These are phyloP conservation scores for Trichoderma sp. DNA, from an alignment of 2,329 filamentous ascomycete genomes.

Conservation along the genomic window DNA sequence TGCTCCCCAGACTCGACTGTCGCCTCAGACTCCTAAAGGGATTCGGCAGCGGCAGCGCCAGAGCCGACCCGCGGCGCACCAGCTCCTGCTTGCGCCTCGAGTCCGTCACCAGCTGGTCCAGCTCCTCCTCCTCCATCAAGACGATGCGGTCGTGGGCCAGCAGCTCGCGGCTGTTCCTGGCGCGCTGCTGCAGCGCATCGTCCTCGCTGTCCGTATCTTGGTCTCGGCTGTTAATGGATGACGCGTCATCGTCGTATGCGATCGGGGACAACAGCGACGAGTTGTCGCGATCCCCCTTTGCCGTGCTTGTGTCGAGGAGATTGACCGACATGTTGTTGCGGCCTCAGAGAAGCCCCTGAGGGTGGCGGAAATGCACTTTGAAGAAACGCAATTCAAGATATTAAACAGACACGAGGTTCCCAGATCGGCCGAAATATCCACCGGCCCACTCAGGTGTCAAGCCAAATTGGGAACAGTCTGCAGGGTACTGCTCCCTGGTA, in stretches of 20 bases:
- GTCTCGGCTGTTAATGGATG: conserved; percentile 66
- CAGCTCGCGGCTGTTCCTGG: conserved; percentile 69
- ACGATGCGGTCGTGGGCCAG: conserved; percentile 69
- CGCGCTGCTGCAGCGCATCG: conserved; percentile 65
- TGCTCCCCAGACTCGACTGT: conserved; percentile 39
- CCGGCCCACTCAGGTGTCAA: conserved; percentile 7
- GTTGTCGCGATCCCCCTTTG: conserved; percentile 33
- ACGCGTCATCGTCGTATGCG: conserved; percentile 68
- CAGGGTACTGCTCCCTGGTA: neutral
- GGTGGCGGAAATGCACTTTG: neutral
- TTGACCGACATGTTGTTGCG: conserved; percentile 25
- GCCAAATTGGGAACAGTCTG: neutral
- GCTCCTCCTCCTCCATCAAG: conserved; percentile 74
- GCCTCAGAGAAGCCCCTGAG: conserved; percentile 15
- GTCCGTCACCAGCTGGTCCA: conserved; percentile 60
- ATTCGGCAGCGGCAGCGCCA: conserved; percentile 48
- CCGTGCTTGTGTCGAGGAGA: conserved; percentile 28
- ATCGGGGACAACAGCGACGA: conserved; percentile 61
- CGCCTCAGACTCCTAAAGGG: conserved; percentile 48
- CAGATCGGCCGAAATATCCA: conserved; percentile 16
- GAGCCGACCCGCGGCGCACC: conserved; percentile 51
- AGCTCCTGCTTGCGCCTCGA: conserved; percentile 52
- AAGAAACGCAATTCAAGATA: neutral
- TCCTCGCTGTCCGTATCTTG: conserved; percentile 78
- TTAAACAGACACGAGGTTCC: conserved; percentile 2